These are phyloP conservation scores for Astrothelium subdiscretum DNA, from an alignment of 495 filamentous ascomycete species.

Conservation along the genomic window DNA sequence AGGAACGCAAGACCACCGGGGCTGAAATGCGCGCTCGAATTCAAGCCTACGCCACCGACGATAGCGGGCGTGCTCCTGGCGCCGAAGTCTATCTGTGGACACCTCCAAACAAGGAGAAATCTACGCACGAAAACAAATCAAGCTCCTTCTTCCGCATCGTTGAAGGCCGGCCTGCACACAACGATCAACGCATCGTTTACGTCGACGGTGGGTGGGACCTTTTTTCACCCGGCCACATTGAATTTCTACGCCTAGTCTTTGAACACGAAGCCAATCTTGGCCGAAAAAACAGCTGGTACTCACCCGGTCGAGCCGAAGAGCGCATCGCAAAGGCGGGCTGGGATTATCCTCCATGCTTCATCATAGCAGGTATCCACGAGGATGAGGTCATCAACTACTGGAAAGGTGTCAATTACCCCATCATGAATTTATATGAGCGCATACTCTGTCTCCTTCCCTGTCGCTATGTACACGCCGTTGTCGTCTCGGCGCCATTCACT, in stretches of 20 bases:
- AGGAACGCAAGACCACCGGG: conserved; percentile 11
- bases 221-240: conserved; percentile 93
- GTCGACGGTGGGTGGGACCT: conserved; percentile 96
- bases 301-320: conserved; percentile 45
- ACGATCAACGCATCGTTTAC: conserved; percentile 67
- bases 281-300: conserved; percentile 59
- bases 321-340: conserved; percentile 46
- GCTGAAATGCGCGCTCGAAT: conserved; percentile 57
- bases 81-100: conserved; percentile 73
- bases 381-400: conserved; percentile 87
- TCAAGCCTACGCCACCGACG: conserved; percentile 66
- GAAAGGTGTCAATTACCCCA: conserved; percentile 97
- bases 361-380: conserved; percentile 86
- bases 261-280: conserved; percentile 57
- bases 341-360: conserved; percentile 70
- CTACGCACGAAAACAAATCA: conserved; percentile 20
- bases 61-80: conserved; percentile 57
- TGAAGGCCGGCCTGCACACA: conserved; percentile 49
- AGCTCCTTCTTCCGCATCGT: conserved; percentile 50
- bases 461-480: conserved; percentile 69
- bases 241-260: conserved; percentile 71
- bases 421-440: conserved; percentile 98
- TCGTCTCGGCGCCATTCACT: conserved; percentile 82
- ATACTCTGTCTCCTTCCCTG: conserved; percentile 93
- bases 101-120: not conserved